Evolutionary conservation across 2,329 filamentous ascomycete genomes (phyloP), one percentile per base, ranked within the genome.

Genomic region (Alternaria hordeiaustralica): DNA sequence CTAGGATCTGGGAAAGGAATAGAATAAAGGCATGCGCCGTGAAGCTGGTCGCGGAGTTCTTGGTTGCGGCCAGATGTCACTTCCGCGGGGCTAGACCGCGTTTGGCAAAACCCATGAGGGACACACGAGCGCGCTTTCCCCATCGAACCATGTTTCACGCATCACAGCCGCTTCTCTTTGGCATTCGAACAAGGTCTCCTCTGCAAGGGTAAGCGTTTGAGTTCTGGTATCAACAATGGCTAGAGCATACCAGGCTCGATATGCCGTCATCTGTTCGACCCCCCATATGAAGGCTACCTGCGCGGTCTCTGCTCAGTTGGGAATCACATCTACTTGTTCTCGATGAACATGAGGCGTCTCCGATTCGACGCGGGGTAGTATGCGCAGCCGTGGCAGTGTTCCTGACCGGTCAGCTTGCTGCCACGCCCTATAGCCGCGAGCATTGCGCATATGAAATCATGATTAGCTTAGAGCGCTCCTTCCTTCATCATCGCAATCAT

Each of bases 51-150:
- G 61, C 51, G 59, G 63, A 61, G 50, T 63, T 65, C 50, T 56
- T 68, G 68, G 61, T 73, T 75, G 69, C 71, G 73, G 74, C 63
- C 74, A 76, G 68, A 71, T 76, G 73, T 76, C 73, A 73, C 70
- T 71, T 76, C 70, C 68, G 66, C 43, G 6, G 26, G 41, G 41
- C 68, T 67, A 69, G 21, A n/a, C 68, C 41, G 20, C 20, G 57
- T 68, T 30, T n/a, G 53, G 61, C 23, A 64, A 51, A 36, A 60
- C 33, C 25, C 2, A 60, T 63, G 61, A 49, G 57, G 36, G 55
- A 50, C 2, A 21, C 30, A 41, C 5, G n/a, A 41, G 36, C 8
- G 26, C 30, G 18, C 15, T 43, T 41, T 21, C 33, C 23, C 10
- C 10, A 28, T 15, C 53, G 18, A 41, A 18, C 33, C 0, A 5